These are phyloP conservation scores for Ensete ventricosum DNA, from an alignment of 176 grass and related monocot species.

Conservation along the genomic window DNA sequence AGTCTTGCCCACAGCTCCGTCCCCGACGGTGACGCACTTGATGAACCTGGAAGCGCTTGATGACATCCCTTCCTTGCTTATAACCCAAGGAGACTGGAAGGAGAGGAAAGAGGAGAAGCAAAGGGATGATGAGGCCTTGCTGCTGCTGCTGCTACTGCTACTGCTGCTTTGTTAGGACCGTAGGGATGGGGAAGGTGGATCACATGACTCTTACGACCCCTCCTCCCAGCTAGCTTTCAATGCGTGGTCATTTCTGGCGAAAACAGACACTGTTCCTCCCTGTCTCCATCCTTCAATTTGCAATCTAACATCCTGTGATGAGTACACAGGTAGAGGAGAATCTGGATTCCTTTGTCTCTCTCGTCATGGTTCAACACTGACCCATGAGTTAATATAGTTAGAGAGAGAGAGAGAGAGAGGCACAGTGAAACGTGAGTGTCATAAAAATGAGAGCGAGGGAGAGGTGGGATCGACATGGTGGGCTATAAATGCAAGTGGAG, in stretches of 20 bases:
- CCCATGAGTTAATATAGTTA: too few species aligned
- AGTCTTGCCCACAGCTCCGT: constrained; percentile 94
- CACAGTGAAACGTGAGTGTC: too few species aligned
- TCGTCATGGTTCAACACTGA: too few species aligned
- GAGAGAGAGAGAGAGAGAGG: too few species aligned
- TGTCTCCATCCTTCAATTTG: neutral
- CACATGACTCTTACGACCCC: neutral
- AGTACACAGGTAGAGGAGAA: too few species aligned
- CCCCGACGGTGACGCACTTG: constrained; percentile 98
- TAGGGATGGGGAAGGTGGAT: neutral
- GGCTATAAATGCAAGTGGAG: too few species aligned
- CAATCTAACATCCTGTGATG: neutral
- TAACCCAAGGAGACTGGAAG: neutral
- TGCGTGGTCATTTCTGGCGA: neutral
- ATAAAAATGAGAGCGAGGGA: too few species aligned
- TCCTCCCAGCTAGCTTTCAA: neutral
- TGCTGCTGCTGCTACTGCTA: too few species aligned
- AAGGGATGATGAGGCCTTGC: too few species aligned
- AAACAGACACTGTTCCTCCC: neutral
- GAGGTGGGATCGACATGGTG: too few species aligned
- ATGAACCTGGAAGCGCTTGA: constrained; percentile 82
- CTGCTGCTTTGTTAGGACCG: neutral
- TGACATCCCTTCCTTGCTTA: constrained; percentile 28
- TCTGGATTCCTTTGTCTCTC: too few species aligned
- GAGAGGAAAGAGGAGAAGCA: neutral